Evolutionary conservation across 306 rosid species (phyloP).

Genomic region (Vicia villosa): DNA sequence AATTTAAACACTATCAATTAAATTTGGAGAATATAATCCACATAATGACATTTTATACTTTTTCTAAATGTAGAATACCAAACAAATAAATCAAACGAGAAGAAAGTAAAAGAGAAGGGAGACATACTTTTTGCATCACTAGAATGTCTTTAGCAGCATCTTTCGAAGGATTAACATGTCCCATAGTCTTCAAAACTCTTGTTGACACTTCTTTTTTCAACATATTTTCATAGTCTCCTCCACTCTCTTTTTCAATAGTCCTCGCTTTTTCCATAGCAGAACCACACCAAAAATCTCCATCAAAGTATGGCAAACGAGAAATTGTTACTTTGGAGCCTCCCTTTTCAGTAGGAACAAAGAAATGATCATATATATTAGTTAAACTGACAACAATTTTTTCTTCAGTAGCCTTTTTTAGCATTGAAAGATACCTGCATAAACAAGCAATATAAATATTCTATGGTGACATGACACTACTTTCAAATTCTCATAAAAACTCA

Average conservation of each 20-base stretch:
- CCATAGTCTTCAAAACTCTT: too few relatives aligned
- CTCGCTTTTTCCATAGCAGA: too few relatives aligned
- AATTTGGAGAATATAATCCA: too few relatives aligned
- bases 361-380: conserved; percentile 54
- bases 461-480: neutral
- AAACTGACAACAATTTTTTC: conserved; percentile 55
- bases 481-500: neutral
- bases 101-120: too few relatives aligned
- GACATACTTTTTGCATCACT: too few relatives aligned
- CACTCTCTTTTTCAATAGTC: conserved; percentile 38
- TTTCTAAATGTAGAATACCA: neutral
- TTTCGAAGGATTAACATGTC: too few relatives aligned
- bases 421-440: conserved; percentile 42
- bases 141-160: too few relatives aligned
- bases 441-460: conserved; percentile 1
- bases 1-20: too few relatives aligned
- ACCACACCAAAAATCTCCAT: conserved; percentile 76
- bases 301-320: conserved; percentile 68
- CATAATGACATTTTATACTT: too few relatives aligned
- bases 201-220: conserved; percentile 21
- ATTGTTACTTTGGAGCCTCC: conserved; percentile 50
- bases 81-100: too few relatives aligned
- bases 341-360: conserved; percentile 46
- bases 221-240: conserved; percentile 25
- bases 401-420: conserved; percentile 55